Conservation (phyloP, 2,329 filamentous ascomycete species). For the Plenodomus tracheiphilus region DNA sequence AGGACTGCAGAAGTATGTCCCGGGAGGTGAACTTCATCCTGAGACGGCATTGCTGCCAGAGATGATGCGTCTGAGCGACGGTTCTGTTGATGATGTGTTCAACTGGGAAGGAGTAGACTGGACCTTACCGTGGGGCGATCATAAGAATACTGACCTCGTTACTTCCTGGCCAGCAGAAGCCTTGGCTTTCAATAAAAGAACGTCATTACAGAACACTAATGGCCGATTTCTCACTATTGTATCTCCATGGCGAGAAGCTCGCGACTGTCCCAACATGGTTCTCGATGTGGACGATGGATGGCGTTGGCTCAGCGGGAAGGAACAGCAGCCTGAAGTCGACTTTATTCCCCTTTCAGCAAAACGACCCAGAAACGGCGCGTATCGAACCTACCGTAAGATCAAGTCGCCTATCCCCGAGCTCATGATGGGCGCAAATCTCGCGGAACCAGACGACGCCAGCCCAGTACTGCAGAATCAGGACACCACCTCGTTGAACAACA, state of each 20-base stretch:
- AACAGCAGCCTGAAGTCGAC: not conserved
- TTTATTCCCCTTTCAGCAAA: slow-evolving; percentile 6
- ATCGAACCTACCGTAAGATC: not conserved
- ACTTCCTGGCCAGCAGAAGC: not conserved
- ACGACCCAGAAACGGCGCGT: slow-evolving; percentile 3
- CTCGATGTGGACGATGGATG: slow-evolving; percentile 20
- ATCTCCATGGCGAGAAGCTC: slow-evolving; percentile 1
- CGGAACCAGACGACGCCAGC: not conserved
- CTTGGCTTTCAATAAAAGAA: not conserved
- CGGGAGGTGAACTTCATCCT: slow-evolving; percentile 17
- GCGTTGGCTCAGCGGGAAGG: slow-evolving; percentile 14
- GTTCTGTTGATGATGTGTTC: slow-evolving; percentile 15
- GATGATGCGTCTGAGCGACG: slow-evolving; percentile 13
- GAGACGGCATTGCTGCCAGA: slow-evolving; percentile 16
- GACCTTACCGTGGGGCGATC: slow-evolving; percentile 11
- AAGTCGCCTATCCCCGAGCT: slow-evolving; percentile 19
- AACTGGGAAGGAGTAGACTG: slow-evolving; percentile 20
- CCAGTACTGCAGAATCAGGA: slow-evolving; percentile 9
- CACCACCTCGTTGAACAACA: not conserved
- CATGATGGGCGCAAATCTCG: slow-evolving; percentile 3
- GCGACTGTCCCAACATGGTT: slow-evolving; percentile 18
- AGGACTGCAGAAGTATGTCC: slow-evolving; percentile 17
- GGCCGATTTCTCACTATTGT: not conserved
- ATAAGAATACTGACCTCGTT: slow-evolving; percentile 2
- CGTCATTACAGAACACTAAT: not conserved